Evolutionary conservation across 805 yeast genomes (phyloP), one percentile per base, ranked within the genome.

Genomic region (Saccharomycopsis olivae): DNA sequence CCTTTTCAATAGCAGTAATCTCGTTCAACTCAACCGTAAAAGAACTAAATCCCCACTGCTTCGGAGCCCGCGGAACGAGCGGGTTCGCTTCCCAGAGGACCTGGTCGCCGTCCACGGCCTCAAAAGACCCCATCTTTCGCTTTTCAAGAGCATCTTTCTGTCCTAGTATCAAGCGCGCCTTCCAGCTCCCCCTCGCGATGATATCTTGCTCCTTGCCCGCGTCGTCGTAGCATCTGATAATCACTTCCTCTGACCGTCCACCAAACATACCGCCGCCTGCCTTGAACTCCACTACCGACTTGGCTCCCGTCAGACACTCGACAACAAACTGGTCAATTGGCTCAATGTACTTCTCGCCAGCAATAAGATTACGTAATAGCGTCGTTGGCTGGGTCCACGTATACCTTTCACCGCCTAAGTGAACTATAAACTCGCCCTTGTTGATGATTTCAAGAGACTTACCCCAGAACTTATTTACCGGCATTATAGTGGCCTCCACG

Each of bases 291-390:
- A 84, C 76, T 2, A 70, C 66, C 1, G 95, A 84, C 46, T 66
- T 73, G 30, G 69, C 65, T 0, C 94, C 94, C n/a, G 62, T 64
- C 2, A 85, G 73, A 2, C 87, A 73, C 34, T 71, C 69, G 2
- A 92, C 66, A 0, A 78, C 73, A 45, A 85, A 66, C 2, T 75
- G 59, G 14, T 84, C 77, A 2, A 70, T 65, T 1, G 98, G 98
- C 55, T 92, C 98, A 11, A 85, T 67, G 57, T 88, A 92, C 56
- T 86, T 82, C 52, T 92, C 98, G 19, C 98, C 97, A 1, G 96
- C 95, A 51, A 92, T 75, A 35, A 92, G 68, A 54, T 89, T 89
- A 52, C 89, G 79, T 51, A 92, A 61, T 51, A 84, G 68, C 0
- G 94, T 77, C 1, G 82, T 75, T 5, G 98, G 96, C 48, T 78